Percentiles rank a stretch among this genome's conserved stretches.
phyloP scores from a whole-genome alignment of 345 rosid species.

The Eucalyptus shirleyi region DNA sequence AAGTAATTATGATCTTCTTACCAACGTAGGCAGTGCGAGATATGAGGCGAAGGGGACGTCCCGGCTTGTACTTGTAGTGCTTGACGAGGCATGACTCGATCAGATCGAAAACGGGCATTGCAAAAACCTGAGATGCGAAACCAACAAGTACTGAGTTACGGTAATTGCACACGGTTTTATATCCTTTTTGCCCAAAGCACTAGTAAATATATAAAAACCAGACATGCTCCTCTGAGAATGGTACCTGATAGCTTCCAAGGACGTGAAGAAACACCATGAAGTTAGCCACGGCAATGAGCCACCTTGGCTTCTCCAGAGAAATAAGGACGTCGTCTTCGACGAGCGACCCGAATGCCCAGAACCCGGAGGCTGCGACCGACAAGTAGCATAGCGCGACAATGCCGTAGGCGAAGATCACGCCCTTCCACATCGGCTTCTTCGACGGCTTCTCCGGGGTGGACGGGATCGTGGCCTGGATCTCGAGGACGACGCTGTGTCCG shows the following conservation, averaged over 20 bases:
- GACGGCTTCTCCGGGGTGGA: slow-evolving; percentile 73
- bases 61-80: slow-evolving; percentile 29
- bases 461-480: slow-evolving; percentile 81
- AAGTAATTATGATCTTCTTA: background rate
- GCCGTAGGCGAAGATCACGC: slow-evolving; percentile 48
- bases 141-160: background rate
- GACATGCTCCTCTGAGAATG: background rate
- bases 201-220: background rate
- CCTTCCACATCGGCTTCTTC: slow-evolving; percentile 74
- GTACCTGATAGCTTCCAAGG: slow-evolving; percentile 72
- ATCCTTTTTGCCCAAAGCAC: background rate
- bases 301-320: slow-evolving; percentile 45
- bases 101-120: slow-evolving; percentile 72
- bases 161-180: background rate
- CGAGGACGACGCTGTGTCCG: slow-evolving; percentile 66
- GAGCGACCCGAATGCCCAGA: slow-evolving; percentile 36
- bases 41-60: slow-evolving; percentile 22
- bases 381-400: slow-evolving; percentile 67
- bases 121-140: slow-evolving; percentile 24
- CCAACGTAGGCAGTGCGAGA: slow-evolving; percentile 46
- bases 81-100: slow-evolving; percentile 49
- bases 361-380: slow-evolving; percentile 59
- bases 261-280: slow-evolving; percentile 60
- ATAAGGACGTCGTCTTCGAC: slow-evolving; percentile 54
- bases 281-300: slow-evolving; percentile 55